Conservation (phyloP, 305 asterid species). For the Rubia peregrina region DNA sequence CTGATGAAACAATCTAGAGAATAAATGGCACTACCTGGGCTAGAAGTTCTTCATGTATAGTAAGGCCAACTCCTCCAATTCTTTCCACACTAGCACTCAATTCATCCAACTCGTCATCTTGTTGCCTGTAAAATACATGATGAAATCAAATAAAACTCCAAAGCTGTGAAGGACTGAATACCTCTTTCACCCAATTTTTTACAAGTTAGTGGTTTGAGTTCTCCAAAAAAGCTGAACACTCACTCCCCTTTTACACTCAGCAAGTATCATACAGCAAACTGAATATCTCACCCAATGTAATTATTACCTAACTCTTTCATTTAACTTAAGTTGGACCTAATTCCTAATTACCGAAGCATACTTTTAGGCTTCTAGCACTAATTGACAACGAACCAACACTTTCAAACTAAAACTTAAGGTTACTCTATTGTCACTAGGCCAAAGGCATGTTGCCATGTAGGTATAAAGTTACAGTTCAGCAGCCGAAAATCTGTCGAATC, state of each 20-base stretch:
- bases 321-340: neutral
- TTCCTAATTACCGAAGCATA: too few species aligned
- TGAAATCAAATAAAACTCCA: slow-evolving; percentile 8
- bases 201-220: neutral
- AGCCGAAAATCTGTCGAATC: neutral
- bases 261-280: neutral
- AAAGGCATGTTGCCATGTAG: neutral
- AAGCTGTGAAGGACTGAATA: neutral
- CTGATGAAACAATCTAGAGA: neutral
- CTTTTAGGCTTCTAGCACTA: neutral
- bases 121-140: slow-evolving; percentile 54
- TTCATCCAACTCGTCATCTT: slow-evolving; percentile 90
- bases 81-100: slow-evolving; percentile 82
- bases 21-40: slow-evolving; percentile 46
- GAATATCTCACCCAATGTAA: neutral
- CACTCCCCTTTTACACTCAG: neutral
- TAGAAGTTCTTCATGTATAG: slow-evolving; percentile 91
- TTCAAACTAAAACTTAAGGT: neutral
- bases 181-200: neutral
- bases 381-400: slow-evolving; percentile 1
- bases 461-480: neutral
- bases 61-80: slow-evolving; percentile 93
- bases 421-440: neutral
- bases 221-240: neutral
- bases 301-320: neutral